Base-by-base conservation (phyloP, 768 basidiomycete genomes). In the Trametes elegans region DNA sequence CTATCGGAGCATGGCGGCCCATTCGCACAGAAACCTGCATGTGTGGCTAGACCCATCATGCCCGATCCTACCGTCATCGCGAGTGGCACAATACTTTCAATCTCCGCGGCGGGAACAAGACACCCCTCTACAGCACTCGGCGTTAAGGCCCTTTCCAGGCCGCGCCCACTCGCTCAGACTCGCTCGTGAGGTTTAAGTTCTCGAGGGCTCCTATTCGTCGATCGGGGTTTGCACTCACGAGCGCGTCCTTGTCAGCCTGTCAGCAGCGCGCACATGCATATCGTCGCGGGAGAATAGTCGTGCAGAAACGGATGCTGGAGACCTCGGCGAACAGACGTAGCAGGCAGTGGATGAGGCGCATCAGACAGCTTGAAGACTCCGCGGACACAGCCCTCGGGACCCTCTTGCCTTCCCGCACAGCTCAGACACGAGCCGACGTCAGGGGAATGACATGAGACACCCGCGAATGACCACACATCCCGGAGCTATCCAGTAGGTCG, bases 51-150 rank as follows among this genome's bases (percentile, higher is more conserved):
- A 14, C 7, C 41, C 7, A 7, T 28, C 26, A 5, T n/a, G n/a
- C 41, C 41, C 26, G 41, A 28, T 13, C 24, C 13, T 13, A 21
- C n/a, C 51, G 42, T 44, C 41, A 44, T 18, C 51, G 36, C 6
- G n/a, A 19, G 51, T 38, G 51, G 51, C 50, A 52, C 50, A 53
- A 36, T 18, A 32, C 26, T n/a, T 18, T 10, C 36, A 24, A 49
- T 49, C 49, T 40, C 49, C 49, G 49, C 49, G 42, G 34, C 24
- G 18, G 34, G 34, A 44, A 53, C 51, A 53, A 53, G 51, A 53
- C 42, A 27, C 50, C 40, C 21, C 41, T n/a, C 49, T 26, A 42
- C 26, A 34, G 34, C 35, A 21, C 31, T 42, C 51, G 34, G 51
- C 26, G 42, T 44, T 53, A 34, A 44, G 42, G 21, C 24, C 42